Evolutionary conservation across 2,329 filamentous ascomycete genomes (phyloP).

Genomic region (Hypoxylon sp.): DNA sequence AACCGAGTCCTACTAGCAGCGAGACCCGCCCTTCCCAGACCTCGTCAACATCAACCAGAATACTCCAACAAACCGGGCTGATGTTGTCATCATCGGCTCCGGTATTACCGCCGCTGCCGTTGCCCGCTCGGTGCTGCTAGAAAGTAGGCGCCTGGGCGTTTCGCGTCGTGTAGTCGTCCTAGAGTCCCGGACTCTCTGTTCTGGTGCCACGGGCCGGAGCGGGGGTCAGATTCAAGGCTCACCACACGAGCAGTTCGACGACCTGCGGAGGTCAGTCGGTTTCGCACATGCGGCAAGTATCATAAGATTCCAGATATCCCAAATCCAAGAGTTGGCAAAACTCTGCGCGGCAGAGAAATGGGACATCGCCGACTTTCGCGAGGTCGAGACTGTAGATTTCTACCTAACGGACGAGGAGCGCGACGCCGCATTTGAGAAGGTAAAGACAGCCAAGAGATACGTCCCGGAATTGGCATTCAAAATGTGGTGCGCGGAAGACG

Average conservation of each 20-base stretch:
- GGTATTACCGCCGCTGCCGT: slow-evolving; percentile 66
- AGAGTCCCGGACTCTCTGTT: slow-evolving; percentile 66
- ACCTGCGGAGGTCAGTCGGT: slow-evolving; percentile 53
- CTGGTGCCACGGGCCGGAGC: slow-evolving; percentile 69
- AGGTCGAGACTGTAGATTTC: slow-evolving; percentile 65
- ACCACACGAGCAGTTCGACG: slow-evolving; percentile 61
- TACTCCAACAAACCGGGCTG: slow-evolving; percentile 58
- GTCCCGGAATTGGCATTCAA: slow-evolving; percentile 59
- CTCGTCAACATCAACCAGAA: slow-evolving; percentile 57
- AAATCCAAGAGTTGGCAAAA: slow-evolving; percentile 59
- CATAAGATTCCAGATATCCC: slow-evolving; percentile 61
- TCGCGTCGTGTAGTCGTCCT: slow-evolving; percentile 59
- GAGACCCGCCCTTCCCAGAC: slow-evolving; percentile 60
- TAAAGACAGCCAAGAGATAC: slow-evolving; percentile 56
- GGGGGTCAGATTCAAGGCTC: slow-evolving; percentile 66
- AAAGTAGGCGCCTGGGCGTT: slow-evolving; percentile 14
- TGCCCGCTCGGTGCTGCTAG: slow-evolving; percentile 55
- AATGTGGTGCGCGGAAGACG: slow-evolving; percentile 56
- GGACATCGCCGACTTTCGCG: slow-evolving; percentile 59
- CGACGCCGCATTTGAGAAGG: slow-evolving; percentile 52
- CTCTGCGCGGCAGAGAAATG: slow-evolving; percentile 57
- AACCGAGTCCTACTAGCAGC: slow-evolving; percentile 64
- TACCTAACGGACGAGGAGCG: slow-evolving; percentile 59
- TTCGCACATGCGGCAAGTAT: slow-evolving; percentile 59
- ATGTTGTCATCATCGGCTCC: slow-evolving; percentile 69